A percentile compares a stretch with the other conserved stretches of the same genome.
These are phyloP conservation scores for Geotrichum phurueaensis DNA, from an alignment of 1,139 yeast species.

Conservation along the genomic window DNA sequence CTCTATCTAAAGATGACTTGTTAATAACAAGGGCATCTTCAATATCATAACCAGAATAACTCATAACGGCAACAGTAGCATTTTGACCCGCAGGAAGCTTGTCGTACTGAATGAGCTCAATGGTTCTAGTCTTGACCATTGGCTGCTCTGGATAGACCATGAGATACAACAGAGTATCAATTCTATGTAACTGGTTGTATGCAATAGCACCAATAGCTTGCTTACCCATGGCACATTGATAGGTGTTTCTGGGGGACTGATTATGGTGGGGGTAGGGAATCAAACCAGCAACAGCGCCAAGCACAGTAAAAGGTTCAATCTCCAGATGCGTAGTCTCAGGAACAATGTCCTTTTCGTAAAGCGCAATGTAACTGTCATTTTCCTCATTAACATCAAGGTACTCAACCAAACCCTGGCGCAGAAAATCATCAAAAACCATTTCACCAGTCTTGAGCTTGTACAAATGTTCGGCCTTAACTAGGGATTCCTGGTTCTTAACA, in stretches of 20 bases:
- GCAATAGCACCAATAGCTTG: conserved; percentile 99
- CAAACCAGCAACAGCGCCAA: conserved; percentile 97
- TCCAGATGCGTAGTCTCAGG: conserved; percentile 78
- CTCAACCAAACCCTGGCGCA: conserved; percentile 81
- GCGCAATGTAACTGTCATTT: conserved; percentile 87
- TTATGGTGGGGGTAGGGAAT: conserved; percentile 99
- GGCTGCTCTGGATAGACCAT: conserved; percentile 99
- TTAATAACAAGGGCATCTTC: conserved; percentile 96
- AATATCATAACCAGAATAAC: conserved; percentile 97
- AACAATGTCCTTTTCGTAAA: conserved; percentile 64
- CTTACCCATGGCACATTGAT: conserved; percentile 99
- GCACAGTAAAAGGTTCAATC: conserved; percentile 90
- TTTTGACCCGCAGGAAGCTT: conserved; percentile 98
- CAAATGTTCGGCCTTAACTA: conserved; percentile 68
- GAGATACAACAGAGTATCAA: conserved; percentile 84
- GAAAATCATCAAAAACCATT: conserved; percentile 83
- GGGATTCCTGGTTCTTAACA: conserved; percentile 64
- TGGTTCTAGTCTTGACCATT: conserved; percentile 96
- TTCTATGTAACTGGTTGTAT: conserved; percentile 90
- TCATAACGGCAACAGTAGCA: conserved; percentile 98
- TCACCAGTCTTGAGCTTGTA: conserved; percentile 54
- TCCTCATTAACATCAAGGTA: conserved; percentile 97
- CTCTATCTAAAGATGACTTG: conserved; percentile 89
- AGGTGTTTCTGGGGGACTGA: conserved; percentile 97
- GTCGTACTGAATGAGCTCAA: conserved; percentile 90